Evolutionary conservation across 75 land plant species (phyloP), one percentile per base, ranked within the genome.

Genomic region (Chamaecyparis obtusa): DNA sequence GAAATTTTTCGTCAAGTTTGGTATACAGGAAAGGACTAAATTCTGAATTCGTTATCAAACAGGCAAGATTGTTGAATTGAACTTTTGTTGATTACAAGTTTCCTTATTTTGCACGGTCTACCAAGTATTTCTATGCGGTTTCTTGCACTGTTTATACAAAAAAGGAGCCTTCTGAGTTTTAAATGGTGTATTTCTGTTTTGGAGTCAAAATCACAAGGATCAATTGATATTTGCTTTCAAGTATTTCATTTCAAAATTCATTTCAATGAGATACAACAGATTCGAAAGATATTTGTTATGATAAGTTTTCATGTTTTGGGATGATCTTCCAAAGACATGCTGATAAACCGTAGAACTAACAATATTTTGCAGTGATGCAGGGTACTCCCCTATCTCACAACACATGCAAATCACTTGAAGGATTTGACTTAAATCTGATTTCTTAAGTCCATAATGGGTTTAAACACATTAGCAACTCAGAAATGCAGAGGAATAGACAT

Each of bases 1-100:
- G 89, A 96, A 95, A 88, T 97, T 97, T 83, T 54, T 83, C 56
- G 1, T 87, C 35, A 92, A 91, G 86, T 93, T 90, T 85, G 93
- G 94, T 9, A 72, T 94, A 71, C 85, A 46, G 30, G 83, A 81
- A n/a, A 81, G 83, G 15, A 46, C n/a, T 13, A 44, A 81, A 46
- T 44, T 44, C 83, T 46, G 27, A 43, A 24, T 81, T 49, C 51
- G 27, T 41, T n/a, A 81, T 81, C 0, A 27, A 46, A 44, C 51
- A 81, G 51, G 49, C 83, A 81, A 44, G 83, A n/a, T 9, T 81
- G 32, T 10, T 81, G n/a, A 81, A 78, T 41, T 41, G 46, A 78
- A 78, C 81, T 46, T 81, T 27, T 41, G 51, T 11, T 81, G 32
- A 44, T 44, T 46, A 4, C 48, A 21, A 81, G 30, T n/a, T 43